Conservation (phyloP, 305 asterid species). For the Rubia occidens region DNA sequence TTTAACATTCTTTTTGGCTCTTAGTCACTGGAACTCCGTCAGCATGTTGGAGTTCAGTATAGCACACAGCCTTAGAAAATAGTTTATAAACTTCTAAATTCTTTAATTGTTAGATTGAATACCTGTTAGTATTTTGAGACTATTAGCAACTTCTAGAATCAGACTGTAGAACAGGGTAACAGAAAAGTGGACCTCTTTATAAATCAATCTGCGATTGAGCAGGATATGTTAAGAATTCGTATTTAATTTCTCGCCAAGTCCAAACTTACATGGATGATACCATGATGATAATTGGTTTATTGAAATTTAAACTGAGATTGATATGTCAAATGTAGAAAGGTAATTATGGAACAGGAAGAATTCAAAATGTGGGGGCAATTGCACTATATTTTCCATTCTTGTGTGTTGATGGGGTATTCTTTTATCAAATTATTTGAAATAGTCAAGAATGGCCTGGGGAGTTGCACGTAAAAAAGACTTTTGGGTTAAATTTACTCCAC, state of each 20-base stretch:
- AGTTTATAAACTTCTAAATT: neutral
- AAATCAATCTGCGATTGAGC: neutral
- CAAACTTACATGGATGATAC: neutral
- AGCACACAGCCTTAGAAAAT: neutral
- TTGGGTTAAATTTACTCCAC: neutral
- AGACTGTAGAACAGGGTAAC: neutral
- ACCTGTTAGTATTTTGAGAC: neutral
- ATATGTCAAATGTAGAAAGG: no score
- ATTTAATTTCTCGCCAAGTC: neutral
- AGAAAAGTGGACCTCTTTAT: neutral
- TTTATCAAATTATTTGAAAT: no score
- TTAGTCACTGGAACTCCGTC: neutral
- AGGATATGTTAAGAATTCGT: neutral
- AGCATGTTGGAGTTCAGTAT: neutral
- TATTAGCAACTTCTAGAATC: no score
- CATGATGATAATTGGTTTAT: no score
- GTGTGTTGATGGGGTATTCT: no score
- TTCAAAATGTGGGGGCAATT: no score
- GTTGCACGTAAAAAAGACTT: neutral
- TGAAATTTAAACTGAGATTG: no score
- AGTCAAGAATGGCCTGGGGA: neutral
- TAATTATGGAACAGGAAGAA: no score
- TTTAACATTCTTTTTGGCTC: neutral
- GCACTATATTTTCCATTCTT: no score
- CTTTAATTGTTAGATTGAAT: neutral